phyloP scores from a whole-genome alignment of 192 early-diverging fungal genomes.

The Coemansia sp. region DNA sequence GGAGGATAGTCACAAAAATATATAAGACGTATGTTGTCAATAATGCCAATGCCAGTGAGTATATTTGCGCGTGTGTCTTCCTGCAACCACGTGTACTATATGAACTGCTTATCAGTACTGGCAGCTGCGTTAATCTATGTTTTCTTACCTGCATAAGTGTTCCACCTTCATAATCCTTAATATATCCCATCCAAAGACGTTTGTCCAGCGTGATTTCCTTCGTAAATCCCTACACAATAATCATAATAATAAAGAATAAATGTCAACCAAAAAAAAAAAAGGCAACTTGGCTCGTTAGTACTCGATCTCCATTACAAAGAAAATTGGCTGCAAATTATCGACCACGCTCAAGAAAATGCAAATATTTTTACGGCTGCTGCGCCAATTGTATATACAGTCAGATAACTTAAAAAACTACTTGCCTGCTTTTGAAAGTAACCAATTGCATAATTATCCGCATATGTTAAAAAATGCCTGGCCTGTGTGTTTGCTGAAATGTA shows the following conservation, averaged over 20 bases:
- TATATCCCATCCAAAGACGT: conserved; percentile 94
- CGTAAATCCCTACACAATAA: conserved; percentile 76
- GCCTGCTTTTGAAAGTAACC: conserved; percentile 97
- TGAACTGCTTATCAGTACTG: background rate
- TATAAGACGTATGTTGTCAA: background rate
- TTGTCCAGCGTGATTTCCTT: conserved; percentile 95
- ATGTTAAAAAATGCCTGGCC: conserved; percentile 89
- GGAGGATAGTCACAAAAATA: background rate
- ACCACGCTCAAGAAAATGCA: too few relatives aligned
- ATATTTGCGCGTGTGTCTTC: background rate
- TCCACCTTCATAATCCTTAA: conserved; percentile 99
- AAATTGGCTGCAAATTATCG: too few relatives aligned
- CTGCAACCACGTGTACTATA: background rate
- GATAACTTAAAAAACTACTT: conserved; percentile 11
- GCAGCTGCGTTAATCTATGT: background rate
- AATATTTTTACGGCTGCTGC: background rate
- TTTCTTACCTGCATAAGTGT: conserved; percentile 81
- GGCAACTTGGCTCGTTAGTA: too few relatives aligned
- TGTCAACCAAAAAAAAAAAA: background rate
- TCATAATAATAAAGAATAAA: background rate
- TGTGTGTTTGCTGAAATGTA: conserved; percentile 73
- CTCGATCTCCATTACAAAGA: too few relatives aligned
- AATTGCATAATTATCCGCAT: conserved; percentile 98
- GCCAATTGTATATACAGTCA: background rate
- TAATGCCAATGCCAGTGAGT: background rate